phyloP scores from a whole-genome alignment of 306 rosid species.

The Dryas octopetala region DNA sequence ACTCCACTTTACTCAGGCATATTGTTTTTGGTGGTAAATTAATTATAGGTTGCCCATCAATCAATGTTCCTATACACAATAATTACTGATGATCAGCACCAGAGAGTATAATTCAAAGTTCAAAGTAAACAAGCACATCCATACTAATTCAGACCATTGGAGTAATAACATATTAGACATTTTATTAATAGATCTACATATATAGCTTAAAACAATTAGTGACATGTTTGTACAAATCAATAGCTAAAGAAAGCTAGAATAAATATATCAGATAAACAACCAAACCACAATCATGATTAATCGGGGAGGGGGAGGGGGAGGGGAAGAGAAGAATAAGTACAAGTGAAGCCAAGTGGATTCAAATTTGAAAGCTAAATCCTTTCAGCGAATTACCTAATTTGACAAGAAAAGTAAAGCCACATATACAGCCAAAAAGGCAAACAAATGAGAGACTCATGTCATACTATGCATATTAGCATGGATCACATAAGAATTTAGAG shows the following conservation, averaged over 20 bases:
- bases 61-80: conserved; percentile 66
- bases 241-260: conserved; percentile 1
- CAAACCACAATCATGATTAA: neutral
- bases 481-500: neutral
- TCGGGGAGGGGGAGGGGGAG: too few relatives aligned
- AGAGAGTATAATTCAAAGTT: conserved; percentile 21
- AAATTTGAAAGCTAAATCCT: neutral
- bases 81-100: conserved; percentile 22
- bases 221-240: neutral
- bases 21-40: conserved; percentile 81
- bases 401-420: neutral
- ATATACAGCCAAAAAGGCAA: neutral
- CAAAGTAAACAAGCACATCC: conserved; percentile 7
- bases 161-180: neutral
- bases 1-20: conserved; percentile 65
- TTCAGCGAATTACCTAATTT: neutral
- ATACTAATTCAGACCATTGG: conserved; percentile 9
- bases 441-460: neutral
- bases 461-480: neutral
- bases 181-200: neutral
- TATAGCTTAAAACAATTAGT: neutral
- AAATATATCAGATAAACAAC: neutral
- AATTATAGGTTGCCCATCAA: conserved; percentile 89
- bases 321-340: too few relatives aligned
- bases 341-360: too few relatives aligned